Base-by-base conservation (phyloP, 768 basidiomycete species). In the Paxillus ammoniavirescens region DNA sequence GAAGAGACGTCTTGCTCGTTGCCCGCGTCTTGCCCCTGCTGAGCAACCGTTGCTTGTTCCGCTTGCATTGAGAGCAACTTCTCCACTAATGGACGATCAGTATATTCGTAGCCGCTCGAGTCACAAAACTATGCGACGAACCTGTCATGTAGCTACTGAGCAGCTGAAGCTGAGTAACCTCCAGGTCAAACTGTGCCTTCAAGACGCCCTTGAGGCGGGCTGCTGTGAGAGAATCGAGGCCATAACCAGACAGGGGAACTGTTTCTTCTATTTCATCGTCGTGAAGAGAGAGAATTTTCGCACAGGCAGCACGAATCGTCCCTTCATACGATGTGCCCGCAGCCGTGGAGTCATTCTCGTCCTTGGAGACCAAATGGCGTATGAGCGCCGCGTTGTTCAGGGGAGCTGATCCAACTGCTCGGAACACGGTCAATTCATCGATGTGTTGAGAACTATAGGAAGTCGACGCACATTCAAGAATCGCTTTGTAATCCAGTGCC, bases 171-270 rank as follows among this genome's bases (percentile, higher is more conserved):
- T 56, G 55, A 10, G 55, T 51, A n/a, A 56, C 47, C 2, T 18
- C 12, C 3, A 56, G 35, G 42, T 46, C 33, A 10, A 45, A 46
- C 21, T 48, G 23, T 17, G 52, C 18, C 4, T 38, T 51, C 33
- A 30, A 42, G 37, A 26, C 26, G 3, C 42, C 42, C 6, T 15
- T 44, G 8, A 58, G 43, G 26, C 57, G 47, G 6, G 36, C 53
- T 14, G 57, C 49, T 8, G 54, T 50, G 8, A 58, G 53, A 6
- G 57, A 58, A 43, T 58, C 57, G 14, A 58, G 42, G 9, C 57
- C 57, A 47, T 58, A 58, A 15, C 54, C 18, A 4, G 57, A 46
- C 18, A 58, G 49, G 4, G 57, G 57, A 13, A 58, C 43, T 13
- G 50, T 53, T 4, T n/a, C 42, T n/a, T 18, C 33, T 15, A 58